phyloP scores from a whole-genome alignment of 176 grass and related monocot species.

The Puya raimondii region DNA sequence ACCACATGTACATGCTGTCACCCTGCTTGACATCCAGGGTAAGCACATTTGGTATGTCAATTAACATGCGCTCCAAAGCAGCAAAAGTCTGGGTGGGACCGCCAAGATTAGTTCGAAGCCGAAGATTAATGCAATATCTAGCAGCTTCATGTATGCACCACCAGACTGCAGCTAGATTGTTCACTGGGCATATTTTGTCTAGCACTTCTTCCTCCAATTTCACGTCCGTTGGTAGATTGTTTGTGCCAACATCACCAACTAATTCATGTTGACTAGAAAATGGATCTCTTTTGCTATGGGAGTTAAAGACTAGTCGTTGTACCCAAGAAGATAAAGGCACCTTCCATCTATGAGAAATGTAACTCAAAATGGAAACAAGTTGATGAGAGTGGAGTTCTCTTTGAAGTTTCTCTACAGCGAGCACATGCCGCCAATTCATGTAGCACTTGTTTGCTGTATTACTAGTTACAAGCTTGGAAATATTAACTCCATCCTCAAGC shows the following conservation, averaged over 20 bases:
- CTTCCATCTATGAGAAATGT: constrained; percentile 86
- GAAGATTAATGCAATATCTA: constrained; percentile 78
- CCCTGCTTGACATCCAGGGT: constrained; percentile 58
- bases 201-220: constrained; percentile 40
- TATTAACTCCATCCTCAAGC: constrained; percentile 33
- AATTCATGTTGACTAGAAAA: constrained; percentile 55
- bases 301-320: constrained; percentile 73
- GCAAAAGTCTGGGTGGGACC: constrained; percentile 97
- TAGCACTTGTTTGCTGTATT: constrained; percentile 34
- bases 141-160: constrained; percentile 95
- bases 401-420: constrained; percentile 66
- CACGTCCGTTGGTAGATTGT: constrained; percentile 34
- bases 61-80: constrained; percentile 89
- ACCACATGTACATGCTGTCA: constrained; percentile 57
- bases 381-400: constrained; percentile 90
- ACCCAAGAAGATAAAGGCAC: constrained; percentile 89
- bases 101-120: constrained; percentile 90
- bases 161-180: constrained; percentile 91
- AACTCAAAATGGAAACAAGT: constrained; percentile 89
- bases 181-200: constrained; percentile 80
- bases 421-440: constrained; percentile 69
- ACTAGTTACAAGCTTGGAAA: constrained; percentile 29
- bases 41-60: constrained; percentile 75
- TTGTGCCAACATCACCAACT: constrained; percentile 46
- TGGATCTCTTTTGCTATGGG: constrained; percentile 59